Evolutionary conservation across 768 basidiomycete species (phyloP), one percentile per base, ranked within the genome.

Genomic region (Pleurotus pulmonarius): DNA sequence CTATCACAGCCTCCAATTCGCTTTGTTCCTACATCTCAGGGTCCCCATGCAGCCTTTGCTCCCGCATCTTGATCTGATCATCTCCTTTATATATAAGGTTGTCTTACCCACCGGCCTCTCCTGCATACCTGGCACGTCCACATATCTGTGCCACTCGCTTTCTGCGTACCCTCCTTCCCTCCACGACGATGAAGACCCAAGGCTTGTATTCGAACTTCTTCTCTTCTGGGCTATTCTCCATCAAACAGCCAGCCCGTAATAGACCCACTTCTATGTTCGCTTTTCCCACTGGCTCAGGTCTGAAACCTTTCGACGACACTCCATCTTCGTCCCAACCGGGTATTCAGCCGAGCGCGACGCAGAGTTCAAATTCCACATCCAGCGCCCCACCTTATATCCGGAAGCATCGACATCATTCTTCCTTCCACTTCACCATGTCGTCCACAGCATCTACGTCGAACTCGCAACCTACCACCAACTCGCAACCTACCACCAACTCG

Each of bases 21-120:
- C 20, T 44, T 44, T 44, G 41, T 43, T n/a, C 41, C 24, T 40
- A 12, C 37, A 52, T 52, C 11, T 43, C 51, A 53, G 51, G 51
- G 51, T n/a, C 24, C 15, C 18, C 37, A 41, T 53, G 51, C 18
- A 41, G 38, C 26, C 51, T 53, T 53, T 53, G 24, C 51, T 53
- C 51, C 51, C 51, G 51, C 51, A 53, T 53, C 51, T 53, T 53
- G 51, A 53, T 53, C 51, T 53, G 51, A 53, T 53, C 39, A 20
- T 40, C 15, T 34, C 29, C 29, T 34, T 34, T 34, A 34, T 34
- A 34, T 34, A 34, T n/a, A 53, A 39, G 37, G 20, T 37, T 40
- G 39, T 41, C 40, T 53, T 53, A 53, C n/a, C 51, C 39, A 37
- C 39, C 41, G 15, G 37, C 49, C 13, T 43, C 39, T 34, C 48